Percentiles rank a stretch among this genome's conserved stretches.
phyloP scores from a whole-genome alignment of 2,329 filamentous ascomycete species.

The Calonectria pseudoreteaudii region DNA sequence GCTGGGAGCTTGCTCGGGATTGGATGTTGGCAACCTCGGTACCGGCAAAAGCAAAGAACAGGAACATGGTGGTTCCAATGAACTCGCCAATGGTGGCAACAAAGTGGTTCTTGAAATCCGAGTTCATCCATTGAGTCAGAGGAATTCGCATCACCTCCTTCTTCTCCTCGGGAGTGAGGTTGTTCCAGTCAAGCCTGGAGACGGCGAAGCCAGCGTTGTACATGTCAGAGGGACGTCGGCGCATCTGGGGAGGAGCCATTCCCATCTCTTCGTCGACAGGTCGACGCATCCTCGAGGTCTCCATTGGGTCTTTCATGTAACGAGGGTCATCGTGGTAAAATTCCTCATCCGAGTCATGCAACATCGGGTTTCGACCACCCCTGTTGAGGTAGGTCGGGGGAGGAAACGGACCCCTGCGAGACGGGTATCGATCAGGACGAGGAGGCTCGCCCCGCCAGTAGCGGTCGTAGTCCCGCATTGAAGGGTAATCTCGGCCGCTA shows the following conservation, averaged over 20 bases:
- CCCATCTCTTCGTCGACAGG: constrained; percentile 42
- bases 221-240: constrained; percentile 28
- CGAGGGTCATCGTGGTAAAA: constrained; percentile 36
- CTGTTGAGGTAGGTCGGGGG: constrained; percentile 40
- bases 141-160: constrained; percentile 58
- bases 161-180: constrained; percentile 53
- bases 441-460: constrained; percentile 39
- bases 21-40: constrained; percentile 55
- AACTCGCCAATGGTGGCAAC: constrained; percentile 53
- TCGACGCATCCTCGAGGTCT: constrained; percentile 28
- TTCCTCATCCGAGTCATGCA: constrained; percentile 42
- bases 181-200: constrained; percentile 51
- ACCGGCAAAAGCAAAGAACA: constrained; percentile 57
- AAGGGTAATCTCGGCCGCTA: constrained; percentile 32
- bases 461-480: constrained; percentile 39
- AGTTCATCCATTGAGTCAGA: constrained; percentile 60
- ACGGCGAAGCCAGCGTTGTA: constrained; percentile 33
- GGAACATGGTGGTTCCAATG: constrained; percentile 56
- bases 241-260: neutral
- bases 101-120: constrained; percentile 58
- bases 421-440: constrained; percentile 37
- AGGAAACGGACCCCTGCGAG: constrained; percentile 37
- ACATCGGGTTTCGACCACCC: constrained; percentile 27
- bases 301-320: constrained; percentile 28
- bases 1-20: constrained; percentile 42